Evolutionary conservation across 345 rosid genomes (phyloP).

Genomic region (Mangifera indica): DNA sequence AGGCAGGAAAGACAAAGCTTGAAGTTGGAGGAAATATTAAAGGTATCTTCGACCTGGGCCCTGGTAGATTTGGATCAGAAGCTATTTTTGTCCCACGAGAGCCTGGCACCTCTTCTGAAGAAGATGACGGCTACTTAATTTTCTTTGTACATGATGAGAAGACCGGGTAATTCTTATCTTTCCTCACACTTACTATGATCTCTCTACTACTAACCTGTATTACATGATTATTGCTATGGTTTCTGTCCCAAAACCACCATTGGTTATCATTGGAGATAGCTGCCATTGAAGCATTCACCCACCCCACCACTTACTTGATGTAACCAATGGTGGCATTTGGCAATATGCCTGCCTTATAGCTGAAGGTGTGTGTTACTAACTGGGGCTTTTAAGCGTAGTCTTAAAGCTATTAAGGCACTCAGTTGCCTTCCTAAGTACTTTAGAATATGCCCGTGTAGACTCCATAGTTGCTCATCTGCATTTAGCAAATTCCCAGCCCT

Average conservation of each 20-base stretch:
- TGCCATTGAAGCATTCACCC: too few relatives aligned
- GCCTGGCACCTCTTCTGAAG: constrained; percentile 64
- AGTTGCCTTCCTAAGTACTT: too few relatives aligned
- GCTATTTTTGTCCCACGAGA: constrained; percentile 83
- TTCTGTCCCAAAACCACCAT: neutral
- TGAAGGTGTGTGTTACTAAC: neutral
- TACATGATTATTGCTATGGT: too few relatives aligned
- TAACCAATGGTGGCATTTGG: neutral
- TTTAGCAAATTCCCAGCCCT: too few relatives aligned
- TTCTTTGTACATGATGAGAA: constrained; percentile 85
- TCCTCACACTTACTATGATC: too few relatives aligned
- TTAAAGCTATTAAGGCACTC: neutral
- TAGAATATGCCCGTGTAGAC: neutral
- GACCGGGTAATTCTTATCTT: constrained; percentile 49
- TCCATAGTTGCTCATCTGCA: neutral
- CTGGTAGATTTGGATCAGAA: constrained; percentile 91
- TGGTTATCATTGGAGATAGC: too few relatives aligned
- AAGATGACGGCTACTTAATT: constrained; percentile 92
- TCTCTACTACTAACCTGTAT: neutral
- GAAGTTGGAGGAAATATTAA: constrained; percentile 89
- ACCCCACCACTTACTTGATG: neutral
- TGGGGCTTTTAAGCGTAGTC: neutral
- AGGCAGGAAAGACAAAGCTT: constrained; percentile 56
- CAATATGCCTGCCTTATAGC: neutral
- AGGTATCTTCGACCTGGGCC: constrained; percentile 83